Conservation (phyloP, 2,329 filamentous ascomycete species). For the Ilyonectria destructans region DNA sequence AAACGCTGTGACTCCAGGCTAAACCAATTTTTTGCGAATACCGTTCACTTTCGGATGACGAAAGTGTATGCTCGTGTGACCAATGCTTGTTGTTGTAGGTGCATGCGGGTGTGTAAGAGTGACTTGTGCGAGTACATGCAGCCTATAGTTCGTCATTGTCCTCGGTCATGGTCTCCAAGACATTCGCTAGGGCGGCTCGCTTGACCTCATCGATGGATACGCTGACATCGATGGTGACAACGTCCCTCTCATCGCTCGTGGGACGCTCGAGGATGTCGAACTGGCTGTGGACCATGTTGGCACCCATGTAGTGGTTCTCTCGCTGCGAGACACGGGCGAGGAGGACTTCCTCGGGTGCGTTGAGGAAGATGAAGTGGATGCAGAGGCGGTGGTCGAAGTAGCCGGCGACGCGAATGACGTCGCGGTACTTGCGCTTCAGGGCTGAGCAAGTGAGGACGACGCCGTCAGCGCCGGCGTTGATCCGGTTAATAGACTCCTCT, state of each 20-base stretch:
- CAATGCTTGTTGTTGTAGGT: constrained; percentile 12
- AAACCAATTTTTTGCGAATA: constrained; percentile 36
- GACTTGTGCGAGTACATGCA: constrained; percentile 2
- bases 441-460: constrained; percentile 98
- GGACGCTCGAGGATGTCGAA: constrained; percentile 91
- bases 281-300: constrained; percentile 95
- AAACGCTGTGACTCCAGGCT: constrained; percentile 51
- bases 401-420: constrained; percentile 86
- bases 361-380: constrained; percentile 94
- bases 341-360: constrained; percentile 82
- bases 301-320: constrained; percentile 94
- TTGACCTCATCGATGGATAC: constrained; percentile 73
- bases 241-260: constrained; percentile 78
- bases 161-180: constrained; percentile 66
- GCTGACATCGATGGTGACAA: constrained; percentile 80
- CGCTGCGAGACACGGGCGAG: constrained; percentile 82
- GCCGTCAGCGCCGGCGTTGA: constrained; percentile 73
- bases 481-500: constrained; percentile 74
- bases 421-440: constrained; percentile 96
- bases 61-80: constrained; percentile 18
- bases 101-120: constrained; percentile 14
- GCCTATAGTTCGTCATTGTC: constrained; percentile 42
- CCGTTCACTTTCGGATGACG: constrained; percentile 13
- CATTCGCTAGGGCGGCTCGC: constrained; percentile 71
- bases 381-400: constrained; percentile 82